These are phyloP conservation scores for Suillus decipiens DNA, from an alignment of 768 basidiomycete genomes.

Conservation along the genomic window DNA sequence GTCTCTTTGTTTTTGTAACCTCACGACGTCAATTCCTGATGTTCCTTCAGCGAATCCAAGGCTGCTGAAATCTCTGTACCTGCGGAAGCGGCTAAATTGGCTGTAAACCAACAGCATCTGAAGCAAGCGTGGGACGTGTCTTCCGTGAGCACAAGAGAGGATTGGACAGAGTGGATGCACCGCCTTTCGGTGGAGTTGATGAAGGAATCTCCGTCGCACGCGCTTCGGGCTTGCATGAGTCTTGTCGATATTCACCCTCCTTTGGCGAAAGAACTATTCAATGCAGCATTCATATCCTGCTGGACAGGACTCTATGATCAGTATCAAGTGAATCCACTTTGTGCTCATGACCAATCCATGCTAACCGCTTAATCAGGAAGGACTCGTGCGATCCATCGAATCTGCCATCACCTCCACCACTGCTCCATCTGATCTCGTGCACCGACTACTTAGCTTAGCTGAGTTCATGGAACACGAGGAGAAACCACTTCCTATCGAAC, in stretches of 20 bases:
- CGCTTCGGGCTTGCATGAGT: slow-evolving; percentile 94
- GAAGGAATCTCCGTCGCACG: slow-evolving; percentile 97
- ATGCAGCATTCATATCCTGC: slow-evolving; percentile 97
- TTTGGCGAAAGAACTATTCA: slow-evolving; percentile 92
- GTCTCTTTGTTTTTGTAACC: slow-evolving; percentile 26
- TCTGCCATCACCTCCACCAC: slow-evolving; percentile 74
- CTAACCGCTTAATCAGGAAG: slow-evolving; percentile 61
- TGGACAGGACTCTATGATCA: slow-evolving; percentile 96
- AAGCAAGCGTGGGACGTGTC: slow-evolving; percentile 96
- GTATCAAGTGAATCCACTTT: slow-evolving; percentile 69
- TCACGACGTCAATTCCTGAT: slow-evolving; percentile 6
- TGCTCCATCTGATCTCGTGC: slow-evolving; percentile 86
- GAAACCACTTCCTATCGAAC: slow-evolving; percentile 90
- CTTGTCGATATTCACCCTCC: slow-evolving; percentile 90
- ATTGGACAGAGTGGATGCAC: slow-evolving; percentile 97
- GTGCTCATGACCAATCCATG: not conserved
- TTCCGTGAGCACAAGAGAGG: slow-evolving; percentile 71
- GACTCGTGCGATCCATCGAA: slow-evolving; percentile 89
- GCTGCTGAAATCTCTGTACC: slow-evolving; percentile 77
- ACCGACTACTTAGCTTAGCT: slow-evolving; percentile 88
- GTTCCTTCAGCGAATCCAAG: slow-evolving; percentile 55
- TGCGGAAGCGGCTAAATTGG: slow-evolving; percentile 84
- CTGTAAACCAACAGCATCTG: slow-evolving; percentile 95
- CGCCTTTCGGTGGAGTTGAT: slow-evolving; percentile 92
- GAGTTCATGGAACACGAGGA: slow-evolving; percentile 99